phyloP scores from a whole-genome alignment of 352 stramenopile genomes.

The Plasmopara viticola region DNA sequence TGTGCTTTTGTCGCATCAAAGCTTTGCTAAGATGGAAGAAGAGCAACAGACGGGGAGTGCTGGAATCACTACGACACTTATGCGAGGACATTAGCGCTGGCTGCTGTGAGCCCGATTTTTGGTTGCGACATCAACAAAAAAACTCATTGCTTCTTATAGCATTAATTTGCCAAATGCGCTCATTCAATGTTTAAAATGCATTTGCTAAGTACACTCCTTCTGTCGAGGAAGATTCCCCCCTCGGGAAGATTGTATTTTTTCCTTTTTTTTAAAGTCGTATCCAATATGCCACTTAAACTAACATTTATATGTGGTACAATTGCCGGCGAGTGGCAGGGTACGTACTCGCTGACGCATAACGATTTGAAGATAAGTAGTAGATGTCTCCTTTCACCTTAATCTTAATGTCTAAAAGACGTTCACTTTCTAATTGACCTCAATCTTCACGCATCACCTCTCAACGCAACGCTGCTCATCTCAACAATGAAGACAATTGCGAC shows the following conservation, averaged over 20 bases:
- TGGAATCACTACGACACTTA: slow-evolving; percentile 97
- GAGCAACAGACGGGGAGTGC: slow-evolving; percentile 99
- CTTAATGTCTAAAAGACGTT: background rate
- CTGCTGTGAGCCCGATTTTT: slow-evolving; percentile 98
- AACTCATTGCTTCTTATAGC: slow-evolving; percentile 90
- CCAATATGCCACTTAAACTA: no score
- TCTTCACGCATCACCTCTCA: background rate
- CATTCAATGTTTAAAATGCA: no score
- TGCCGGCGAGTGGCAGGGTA: no score
- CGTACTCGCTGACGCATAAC: no score
- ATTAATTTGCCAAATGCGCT: slow-evolving; percentile 99
- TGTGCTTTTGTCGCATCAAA: slow-evolving; percentile 98
- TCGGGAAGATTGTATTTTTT: no score
- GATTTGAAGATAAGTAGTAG: no score
- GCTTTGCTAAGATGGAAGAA: slow-evolving; percentile 99
- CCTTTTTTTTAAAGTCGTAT: no score
- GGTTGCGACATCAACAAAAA: slow-evolving; percentile 83
- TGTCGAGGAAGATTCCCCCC: no score
- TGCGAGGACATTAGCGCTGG: slow-evolving; percentile 95
- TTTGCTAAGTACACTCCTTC: no score
- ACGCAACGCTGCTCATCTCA: no score
- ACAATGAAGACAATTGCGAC: slow-evolving; percentile 4
- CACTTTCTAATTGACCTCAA: background rate
- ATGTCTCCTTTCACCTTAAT: no score
- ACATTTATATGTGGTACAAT: no score